Conservation (phyloP, 1,139 yeast species). For the Geotrichum klebahnii region DNA sequence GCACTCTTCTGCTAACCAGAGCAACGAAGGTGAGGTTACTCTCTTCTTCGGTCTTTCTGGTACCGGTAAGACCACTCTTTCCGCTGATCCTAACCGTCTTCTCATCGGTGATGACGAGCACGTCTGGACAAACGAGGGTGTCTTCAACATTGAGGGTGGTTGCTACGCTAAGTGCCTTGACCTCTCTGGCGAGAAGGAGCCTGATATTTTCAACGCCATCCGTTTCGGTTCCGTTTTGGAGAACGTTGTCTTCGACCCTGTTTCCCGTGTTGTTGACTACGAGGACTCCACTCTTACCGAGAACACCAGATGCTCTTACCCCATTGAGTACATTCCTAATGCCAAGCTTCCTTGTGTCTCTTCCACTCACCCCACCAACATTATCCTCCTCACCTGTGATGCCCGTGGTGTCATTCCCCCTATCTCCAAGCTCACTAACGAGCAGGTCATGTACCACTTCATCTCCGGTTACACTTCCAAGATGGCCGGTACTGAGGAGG, state of each 20-base stretch:
- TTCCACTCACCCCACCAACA: constrained; percentile 85
- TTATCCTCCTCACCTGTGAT: constrained; percentile 90
- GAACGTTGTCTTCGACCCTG: constrained; percentile 83
- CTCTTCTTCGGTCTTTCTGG: constrained; percentile 96
- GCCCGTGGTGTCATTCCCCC: constrained; percentile 98
- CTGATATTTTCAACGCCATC: constrained; percentile 94
- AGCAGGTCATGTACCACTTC: constrained; percentile 98
- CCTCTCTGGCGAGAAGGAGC: constrained; percentile 87
- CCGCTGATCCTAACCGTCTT: constrained; percentile 92
- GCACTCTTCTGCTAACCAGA: constrained; percentile 95
- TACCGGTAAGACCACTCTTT: constrained; percentile 95
- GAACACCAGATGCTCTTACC: constrained; percentile 97
- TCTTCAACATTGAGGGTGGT: constrained; percentile 98
- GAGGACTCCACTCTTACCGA: constrained; percentile 75
- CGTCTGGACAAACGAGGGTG: constrained; percentile 98
- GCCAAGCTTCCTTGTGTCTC: constrained; percentile 95
- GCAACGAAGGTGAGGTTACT: constrained; percentile 74
- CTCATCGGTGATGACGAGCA: constrained; percentile 98
- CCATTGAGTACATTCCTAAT: constrained; percentile 93
- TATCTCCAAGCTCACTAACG: constrained; percentile 85
- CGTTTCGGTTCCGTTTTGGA: constrained; percentile 91
- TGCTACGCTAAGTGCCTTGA: constrained; percentile 98
- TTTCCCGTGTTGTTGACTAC: constrained; percentile 80
- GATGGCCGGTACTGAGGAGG: constrained; percentile 99
- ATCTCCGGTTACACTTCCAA: constrained; percentile 97